These are phyloP conservation scores for Amanita fuliginea DNA, from an alignment of 768 basidiomycete species.

Conservation along the genomic window DNA sequence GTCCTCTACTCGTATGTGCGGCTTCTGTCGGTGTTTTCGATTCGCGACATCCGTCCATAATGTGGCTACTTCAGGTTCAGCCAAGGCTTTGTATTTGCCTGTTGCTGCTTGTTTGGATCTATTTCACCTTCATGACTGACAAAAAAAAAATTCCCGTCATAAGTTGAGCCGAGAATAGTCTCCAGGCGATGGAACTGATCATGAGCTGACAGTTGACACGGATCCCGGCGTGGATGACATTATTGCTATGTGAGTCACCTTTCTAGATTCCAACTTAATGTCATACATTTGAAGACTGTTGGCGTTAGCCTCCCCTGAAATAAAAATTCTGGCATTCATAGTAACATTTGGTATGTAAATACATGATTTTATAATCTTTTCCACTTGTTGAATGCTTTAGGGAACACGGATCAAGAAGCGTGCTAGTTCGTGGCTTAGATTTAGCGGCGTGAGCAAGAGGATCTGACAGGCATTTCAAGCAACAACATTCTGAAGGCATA, in stretches of 20 bases:
- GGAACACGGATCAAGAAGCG: constrained; percentile 58
- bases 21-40: no score
- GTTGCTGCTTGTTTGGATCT: not conserved
- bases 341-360: constrained; percentile 56
- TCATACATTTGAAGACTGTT: constrained; percentile 38
- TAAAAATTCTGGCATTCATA: constrained; percentile 68
- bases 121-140: not conserved
- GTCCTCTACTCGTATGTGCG: no score
- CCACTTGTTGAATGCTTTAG: constrained; percentile 20
- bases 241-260: constrained; percentile 52
- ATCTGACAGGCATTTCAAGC: constrained; percentile 23
- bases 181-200: not conserved
- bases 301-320: constrained; percentile 74
- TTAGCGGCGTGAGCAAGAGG: constrained; percentile 3
- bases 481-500: constrained; percentile 70
- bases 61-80: no score
- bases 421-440: constrained; percentile 38
- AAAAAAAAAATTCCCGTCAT: constrained; percentile 57
- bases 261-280: not conserved
- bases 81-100: no score
- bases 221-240: constrained; percentile 83
- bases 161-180: constrained; percentile 25
- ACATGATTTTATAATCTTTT: not conserved
- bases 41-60: constrained; percentile 15
- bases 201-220: constrained; percentile 50